These are phyloP conservation scores for Gastrodia elata DNA, from an alignment of 106 monocot genomes.

Conservation along the genomic window DNA sequence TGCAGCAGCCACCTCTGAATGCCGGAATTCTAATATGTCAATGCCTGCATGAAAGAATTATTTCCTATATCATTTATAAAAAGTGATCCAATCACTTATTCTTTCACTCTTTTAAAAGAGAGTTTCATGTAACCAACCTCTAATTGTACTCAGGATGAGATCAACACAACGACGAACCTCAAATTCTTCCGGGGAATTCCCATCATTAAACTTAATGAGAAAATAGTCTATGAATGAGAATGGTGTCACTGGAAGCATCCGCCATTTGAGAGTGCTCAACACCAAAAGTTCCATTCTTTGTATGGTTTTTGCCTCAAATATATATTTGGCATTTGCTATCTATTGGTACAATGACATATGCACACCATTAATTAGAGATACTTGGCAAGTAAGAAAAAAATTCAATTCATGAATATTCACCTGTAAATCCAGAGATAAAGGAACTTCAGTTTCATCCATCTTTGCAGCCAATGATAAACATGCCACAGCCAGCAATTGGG, in stretches of 20 bases:
- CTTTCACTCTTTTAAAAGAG: neutral
- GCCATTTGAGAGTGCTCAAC: conserved; percentile 54
- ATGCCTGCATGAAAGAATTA: conserved; percentile 11
- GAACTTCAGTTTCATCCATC: conserved; percentile 69
- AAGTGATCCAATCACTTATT: neutral
- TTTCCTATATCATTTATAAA: neutral
- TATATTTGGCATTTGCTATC: conserved; percentile 38
- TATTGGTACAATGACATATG: conserved; percentile 3
- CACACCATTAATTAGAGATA: neutral
- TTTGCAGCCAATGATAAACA: conserved; percentile 75
- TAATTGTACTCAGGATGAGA: conserved; percentile 33
- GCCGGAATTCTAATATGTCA: conserved; percentile 7
- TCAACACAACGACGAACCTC: conserved; percentile 22
- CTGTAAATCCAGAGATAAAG: conserved; percentile 51
- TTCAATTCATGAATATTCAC: conserved; percentile 16
- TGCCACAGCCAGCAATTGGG: conserved; percentile 61
- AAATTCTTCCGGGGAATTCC: conserved; percentile 9
- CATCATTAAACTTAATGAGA: conserved; percentile 28
- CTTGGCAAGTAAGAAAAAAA: neutral
- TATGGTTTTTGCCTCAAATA: conserved; percentile 54
- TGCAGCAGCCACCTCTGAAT: conserved; percentile 18
- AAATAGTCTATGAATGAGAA: conserved; percentile 61
- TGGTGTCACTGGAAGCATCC: conserved; percentile 66
- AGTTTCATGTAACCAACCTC: conserved; percentile 21
- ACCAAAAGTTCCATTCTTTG: conserved; percentile 73